Conservation (phyloP, 2,329 filamentous ascomycete species). For the Aspergillus neotritici region DNA sequence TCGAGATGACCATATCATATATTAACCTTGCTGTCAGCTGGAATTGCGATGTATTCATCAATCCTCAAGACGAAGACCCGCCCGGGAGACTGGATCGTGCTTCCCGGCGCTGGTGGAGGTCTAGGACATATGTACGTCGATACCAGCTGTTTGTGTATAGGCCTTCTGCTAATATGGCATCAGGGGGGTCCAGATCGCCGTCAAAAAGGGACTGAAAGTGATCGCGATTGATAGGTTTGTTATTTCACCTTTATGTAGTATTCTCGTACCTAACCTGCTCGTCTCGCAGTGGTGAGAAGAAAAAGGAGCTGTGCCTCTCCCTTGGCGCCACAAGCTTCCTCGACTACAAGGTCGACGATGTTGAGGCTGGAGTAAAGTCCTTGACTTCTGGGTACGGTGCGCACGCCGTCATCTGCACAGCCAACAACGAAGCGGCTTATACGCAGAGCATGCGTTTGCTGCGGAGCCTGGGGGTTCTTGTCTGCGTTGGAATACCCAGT, state of each 20-base stretch:
- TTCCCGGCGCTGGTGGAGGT: slow-evolving; percentile 35
- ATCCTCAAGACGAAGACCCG: slow-evolving; percentile 34
- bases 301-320: slow-evolving; percentile 29
- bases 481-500: slow-evolving; percentile 45
- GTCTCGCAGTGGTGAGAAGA: slow-evolving; percentile 26
- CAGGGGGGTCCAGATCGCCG: slow-evolving; percentile 36
- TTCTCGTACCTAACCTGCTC: background rate
- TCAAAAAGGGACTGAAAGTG: slow-evolving; percentile 31
- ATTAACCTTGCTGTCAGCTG: slow-evolving; percentile 18
- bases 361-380: slow-evolving; percentile 34
- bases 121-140: slow-evolving; percentile 34
- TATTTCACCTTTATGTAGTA: background rate
- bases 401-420: slow-evolving; percentile 44
- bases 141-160: background rate
- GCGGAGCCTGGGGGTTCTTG: slow-evolving; percentile 43
- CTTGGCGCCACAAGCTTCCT: slow-evolving; percentile 31
- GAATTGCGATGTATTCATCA: slow-evolving; percentile 37
- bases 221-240: slow-evolving; percentile 35
- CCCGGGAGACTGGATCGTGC: slow-evolving; percentile 32
- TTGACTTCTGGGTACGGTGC: slow-evolving; percentile 41
- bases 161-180: background rate
- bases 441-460: slow-evolving; percentile 40
- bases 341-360: slow-evolving; percentile 34
- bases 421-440: slow-evolving; percentile 43
- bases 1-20: background rate